Conservation (phyloP, 331 rosid genomes). For the Cydonia oblonga region DNA sequence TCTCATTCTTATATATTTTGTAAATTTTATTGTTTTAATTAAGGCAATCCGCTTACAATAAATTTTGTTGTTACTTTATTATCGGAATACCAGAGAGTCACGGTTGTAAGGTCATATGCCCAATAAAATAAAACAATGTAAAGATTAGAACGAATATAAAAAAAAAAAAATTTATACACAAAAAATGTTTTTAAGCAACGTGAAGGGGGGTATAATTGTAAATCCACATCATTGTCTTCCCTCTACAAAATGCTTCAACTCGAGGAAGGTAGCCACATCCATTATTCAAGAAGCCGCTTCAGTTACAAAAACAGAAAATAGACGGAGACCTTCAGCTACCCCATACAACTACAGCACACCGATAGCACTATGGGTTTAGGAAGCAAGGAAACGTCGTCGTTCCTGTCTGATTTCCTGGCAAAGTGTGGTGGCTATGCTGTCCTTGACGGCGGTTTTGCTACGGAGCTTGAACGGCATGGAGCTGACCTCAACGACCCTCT, state of each 20-base stretch:
- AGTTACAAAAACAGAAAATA: not conserved
- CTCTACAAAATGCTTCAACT: not conserved
- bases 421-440: constrained; percentile 66
- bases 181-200: too few species aligned
- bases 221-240: not conserved
- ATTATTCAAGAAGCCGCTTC: not conserved
- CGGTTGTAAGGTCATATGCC: not conserved
- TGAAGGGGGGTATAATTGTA: not conserved
- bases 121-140: not conserved
- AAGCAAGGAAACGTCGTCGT: constrained; percentile 17
- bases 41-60: not conserved
- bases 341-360: too few species aligned
- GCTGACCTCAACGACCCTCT: constrained; percentile 84
- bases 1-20: not conserved
- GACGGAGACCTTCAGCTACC: not conserved
- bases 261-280: not conserved
- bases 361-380: constrained; percentile 6
- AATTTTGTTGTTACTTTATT: not conserved
- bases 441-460: constrained; percentile 86
- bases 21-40: not conserved
- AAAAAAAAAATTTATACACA: not conserved
- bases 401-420: constrained; percentile 36
- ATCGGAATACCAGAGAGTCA: not conserved
- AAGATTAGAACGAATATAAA: not conserved
- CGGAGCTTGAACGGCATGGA: constrained; percentile 86